Evolutionary conservation across 2,329 filamentous ascomycete species (phyloP), one percentile per base, ranked within the genome.

Genomic region (Cercospora sp.): DNA sequence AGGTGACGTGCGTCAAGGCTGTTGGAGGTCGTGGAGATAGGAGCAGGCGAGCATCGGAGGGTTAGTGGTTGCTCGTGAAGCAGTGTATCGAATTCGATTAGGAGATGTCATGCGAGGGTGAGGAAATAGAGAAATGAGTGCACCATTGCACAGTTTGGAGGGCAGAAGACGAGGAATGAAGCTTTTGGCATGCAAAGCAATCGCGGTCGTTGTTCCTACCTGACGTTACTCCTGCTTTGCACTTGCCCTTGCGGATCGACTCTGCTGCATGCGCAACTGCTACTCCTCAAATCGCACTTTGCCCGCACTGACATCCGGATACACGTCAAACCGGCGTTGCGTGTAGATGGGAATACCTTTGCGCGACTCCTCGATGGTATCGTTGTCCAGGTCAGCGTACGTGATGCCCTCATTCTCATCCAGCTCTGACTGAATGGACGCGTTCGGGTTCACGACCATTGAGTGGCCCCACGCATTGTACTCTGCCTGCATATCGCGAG

Each of bases 391-490:
- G 67, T 94, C 90, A 55, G 88, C 90, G 77, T 89, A 87, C 10
- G 97, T 86, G 69, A 91, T 91, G 16, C 87, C 87, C 82, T 97
- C 93, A 57, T 82, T 82, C 80, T 96, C 93, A 12, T 88, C 92
- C 1, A 93, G 87, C 84, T 97, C 89, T 16, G 84, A 85, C 74
- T 97, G 73, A n/a, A 98, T 87, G 73, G 89, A 84, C 12, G 93
- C 95, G 83, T 94, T 91, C 1, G 95, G 94, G 78, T 97, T 92
- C 6, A 91, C 90, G 64, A 98, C 84, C 84, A 97, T 84, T 74
- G 90, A 96, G 79, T 99, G 95, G 0, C 95, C 95, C 86, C 90
- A 99, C 1, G 95, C 94, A 76, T 94, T 89, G 79, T 99, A 99
- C 5, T 85, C 85, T 0, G 92, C 92, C 51, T 79, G 77, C 84